Evolutionary conservation across 2,329 filamentous ascomycete genomes (phyloP).

Genomic region (Claviceps quebecensis): DNA sequence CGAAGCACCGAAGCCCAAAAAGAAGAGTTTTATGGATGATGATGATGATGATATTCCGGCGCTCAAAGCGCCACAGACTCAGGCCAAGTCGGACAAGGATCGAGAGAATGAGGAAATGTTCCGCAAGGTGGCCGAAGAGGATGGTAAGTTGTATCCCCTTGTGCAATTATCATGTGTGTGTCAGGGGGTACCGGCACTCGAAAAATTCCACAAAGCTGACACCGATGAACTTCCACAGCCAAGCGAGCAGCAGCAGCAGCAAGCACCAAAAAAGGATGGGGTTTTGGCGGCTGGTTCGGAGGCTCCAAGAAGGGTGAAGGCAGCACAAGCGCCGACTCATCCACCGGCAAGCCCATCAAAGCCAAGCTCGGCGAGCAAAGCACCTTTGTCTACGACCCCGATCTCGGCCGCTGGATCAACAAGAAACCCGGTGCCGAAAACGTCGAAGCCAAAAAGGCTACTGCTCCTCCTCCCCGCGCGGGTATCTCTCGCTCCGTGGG

Average conservation of each 20-base stretch:
- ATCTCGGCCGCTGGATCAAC: conserved; percentile 97
- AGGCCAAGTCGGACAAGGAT: conserved; percentile 55
- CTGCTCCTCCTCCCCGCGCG: conserved; percentile 66
- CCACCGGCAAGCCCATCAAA: conserved; percentile 56
- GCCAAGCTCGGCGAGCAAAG: conserved; percentile 92
- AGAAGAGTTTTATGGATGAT: conserved; percentile 70
- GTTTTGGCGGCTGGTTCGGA: conserved; percentile 73
- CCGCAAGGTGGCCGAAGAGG: conserved; percentile 66
- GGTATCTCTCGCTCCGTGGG: conserved; percentile 38
- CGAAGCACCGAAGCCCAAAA: conserved; percentile 46
- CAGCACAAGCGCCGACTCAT: conserved; percentile 22
- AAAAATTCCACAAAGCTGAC: neutral
- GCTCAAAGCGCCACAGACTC: conserved; percentile 31
- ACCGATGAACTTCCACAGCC: conserved; percentile 26
- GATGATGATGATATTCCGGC: conserved; percentile 51
- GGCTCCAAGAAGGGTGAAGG: conserved; percentile 46
- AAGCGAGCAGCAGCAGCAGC: conserved; percentile 39
- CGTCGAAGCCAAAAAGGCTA: conserved; percentile 42
- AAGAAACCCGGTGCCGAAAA: conserved; percentile 69
- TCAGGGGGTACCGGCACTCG: too few relatives aligned
- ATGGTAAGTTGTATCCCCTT: conserved; percentile 33
- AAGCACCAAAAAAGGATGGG: conserved; percentile 55
- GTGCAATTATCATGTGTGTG: too few relatives aligned
- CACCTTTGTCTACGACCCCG: conserved; percentile 85
- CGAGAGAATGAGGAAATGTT: conserved; percentile 75